Evolutionary conservation across 441 rosid genomes (phyloP).

Genomic region (Pelargonium australe): DNA sequence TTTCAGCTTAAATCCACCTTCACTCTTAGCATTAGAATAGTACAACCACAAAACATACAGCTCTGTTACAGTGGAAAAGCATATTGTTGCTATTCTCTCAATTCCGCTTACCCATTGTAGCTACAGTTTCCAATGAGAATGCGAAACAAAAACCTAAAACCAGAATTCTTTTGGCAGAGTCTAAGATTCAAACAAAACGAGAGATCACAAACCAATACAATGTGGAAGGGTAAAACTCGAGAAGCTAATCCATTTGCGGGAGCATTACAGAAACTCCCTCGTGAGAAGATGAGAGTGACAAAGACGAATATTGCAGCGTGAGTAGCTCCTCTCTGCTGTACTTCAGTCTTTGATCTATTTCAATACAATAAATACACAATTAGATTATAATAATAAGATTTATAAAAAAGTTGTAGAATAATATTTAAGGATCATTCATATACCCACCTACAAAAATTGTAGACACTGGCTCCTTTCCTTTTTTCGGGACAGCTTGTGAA

Average conservation of each 20-base stretch:
- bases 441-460: conserved; percentile 41
- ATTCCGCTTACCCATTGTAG: background rate
- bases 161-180: background rate
- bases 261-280: conserved; percentile 14
- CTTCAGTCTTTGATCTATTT: conserved; percentile 78
- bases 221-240: background rate
- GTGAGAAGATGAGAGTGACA: conserved; percentile 23
- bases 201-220: background rate
- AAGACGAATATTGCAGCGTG: conserved; percentile 39
- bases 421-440: background rate
- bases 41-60: too few relatives aligned
- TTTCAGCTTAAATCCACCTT: too few relatives aligned
- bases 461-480: conserved; percentile 30
- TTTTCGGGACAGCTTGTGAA: conserved; percentile 25
- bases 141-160: background rate
- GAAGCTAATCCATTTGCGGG: background rate
- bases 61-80: too few relatives aligned
- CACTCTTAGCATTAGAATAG: too few relatives aligned
- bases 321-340: conserved; percentile 65
- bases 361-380: conserved; percentile 11
- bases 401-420: background rate
- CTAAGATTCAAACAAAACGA: background rate
- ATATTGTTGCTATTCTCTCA: too few relatives aligned
- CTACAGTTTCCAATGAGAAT: background rate
- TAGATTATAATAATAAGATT: background rate